Evolutionary conservation across 1,284 basidiomycete species (phyloP).

Genomic region (Stereum hirsutum): DNA sequence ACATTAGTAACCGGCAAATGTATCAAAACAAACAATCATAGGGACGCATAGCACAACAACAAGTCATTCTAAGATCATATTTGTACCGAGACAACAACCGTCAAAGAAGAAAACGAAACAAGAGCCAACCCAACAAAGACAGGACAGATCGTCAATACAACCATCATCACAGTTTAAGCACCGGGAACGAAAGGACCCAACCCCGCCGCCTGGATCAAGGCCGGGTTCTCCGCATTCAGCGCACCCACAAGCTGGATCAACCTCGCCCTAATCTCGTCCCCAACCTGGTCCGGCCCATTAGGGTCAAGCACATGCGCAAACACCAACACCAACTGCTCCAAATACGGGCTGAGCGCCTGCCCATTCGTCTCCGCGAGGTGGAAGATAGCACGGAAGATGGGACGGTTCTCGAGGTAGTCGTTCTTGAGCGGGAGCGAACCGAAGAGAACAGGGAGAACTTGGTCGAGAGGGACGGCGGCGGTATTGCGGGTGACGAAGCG

Average conservation of each 20-base stretch:
- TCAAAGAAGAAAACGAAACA: too few relatives aligned
- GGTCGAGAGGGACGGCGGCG: slow-evolving; percentile 80
- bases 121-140: too few relatives aligned
- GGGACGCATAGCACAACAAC: too few relatives aligned
- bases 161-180: slow-evolving; percentile 4
- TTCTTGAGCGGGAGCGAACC: slow-evolving; percentile 80
- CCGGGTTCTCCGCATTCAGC: slow-evolving; percentile 68
- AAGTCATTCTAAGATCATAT: too few relatives aligned
- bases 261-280: slow-evolving; percentile 68
- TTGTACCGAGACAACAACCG: too few relatives aligned
- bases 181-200: slow-evolving; percentile 40
- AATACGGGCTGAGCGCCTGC: slow-evolving; percentile 61
- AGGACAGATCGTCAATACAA: neutral
- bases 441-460: slow-evolving; percentile 83
- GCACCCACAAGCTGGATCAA: slow-evolving; percentile 70
- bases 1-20: too few relatives aligned
- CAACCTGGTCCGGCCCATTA: slow-evolving; percentile 60
- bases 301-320: slow-evolving; percentile 85
- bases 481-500: slow-evolving; percentile 85
- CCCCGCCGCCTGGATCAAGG: slow-evolving; percentile 69
- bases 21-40: too few relatives aligned
- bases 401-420: slow-evolving; percentile 85
- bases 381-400: slow-evolving; percentile 89
- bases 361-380: slow-evolving; percentile 76
- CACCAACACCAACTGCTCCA: slow-evolving; percentile 78